Percentiles rank a stretch among this genome's conserved stretches.
Evolutionary conservation across 1,139 yeast genomes (phyloP).

Genomic region (Suhomyces maxii): DNA sequence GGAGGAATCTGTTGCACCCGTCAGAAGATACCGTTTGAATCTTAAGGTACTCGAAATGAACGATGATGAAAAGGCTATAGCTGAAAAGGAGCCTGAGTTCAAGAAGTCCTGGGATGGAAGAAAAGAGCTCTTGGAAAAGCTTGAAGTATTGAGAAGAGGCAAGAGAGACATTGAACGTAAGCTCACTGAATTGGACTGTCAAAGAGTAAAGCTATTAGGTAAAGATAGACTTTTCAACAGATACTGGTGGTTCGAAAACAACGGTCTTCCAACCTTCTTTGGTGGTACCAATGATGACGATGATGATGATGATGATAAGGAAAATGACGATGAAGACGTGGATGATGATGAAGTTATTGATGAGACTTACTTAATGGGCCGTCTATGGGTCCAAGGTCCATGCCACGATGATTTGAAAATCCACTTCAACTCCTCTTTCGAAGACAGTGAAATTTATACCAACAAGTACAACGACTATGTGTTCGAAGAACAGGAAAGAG

Average conservation of each 20-base stretch:
- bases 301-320: constrained; percentile 38
- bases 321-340: constrained; percentile 34
- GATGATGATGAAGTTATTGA: constrained; percentile 42
- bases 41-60: constrained; percentile 43
- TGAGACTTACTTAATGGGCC: constrained; percentile 79
- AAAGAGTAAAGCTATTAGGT: constrained; percentile 76
- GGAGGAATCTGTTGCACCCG: constrained; percentile 6
- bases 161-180: constrained; percentile 56
- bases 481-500: constrained; percentile 9
- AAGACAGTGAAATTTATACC: constrained; percentile 18
- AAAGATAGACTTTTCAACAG: constrained; percentile 80
- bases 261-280: constrained; percentile 69
- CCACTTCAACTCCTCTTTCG: constrained; percentile 39
- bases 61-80: constrained; percentile 49
- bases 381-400: constrained; percentile 95
- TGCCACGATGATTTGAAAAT: constrained; percentile 56
- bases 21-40: constrained; percentile 32
- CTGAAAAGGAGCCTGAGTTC: constrained; percentile 48
- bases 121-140: constrained; percentile 36
- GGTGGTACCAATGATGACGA: constrained; percentile 41
- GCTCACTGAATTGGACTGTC: constrained; percentile 69
- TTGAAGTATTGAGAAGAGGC: constrained; percentile 46
- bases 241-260: constrained; percentile 94
- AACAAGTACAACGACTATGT: constrained; percentile 13
- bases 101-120: constrained; percentile 44